Conservation (phyloP, 2,329 filamentous ascomycete species). For the Aspergillus viridinutans region DNA sequence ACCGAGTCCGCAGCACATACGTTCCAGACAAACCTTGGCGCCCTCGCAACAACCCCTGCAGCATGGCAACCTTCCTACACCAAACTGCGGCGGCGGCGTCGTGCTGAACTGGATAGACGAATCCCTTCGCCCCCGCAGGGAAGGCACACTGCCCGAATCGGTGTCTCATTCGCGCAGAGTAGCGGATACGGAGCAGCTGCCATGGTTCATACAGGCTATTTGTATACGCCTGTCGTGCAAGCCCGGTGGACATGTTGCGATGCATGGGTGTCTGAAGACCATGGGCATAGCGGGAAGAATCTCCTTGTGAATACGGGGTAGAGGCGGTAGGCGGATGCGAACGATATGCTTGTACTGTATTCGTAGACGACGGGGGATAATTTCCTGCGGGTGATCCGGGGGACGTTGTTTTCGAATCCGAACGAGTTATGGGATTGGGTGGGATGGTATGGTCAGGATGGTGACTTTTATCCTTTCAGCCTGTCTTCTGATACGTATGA, state of each 20-base stretch:
- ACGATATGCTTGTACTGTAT: constrained; percentile 10
- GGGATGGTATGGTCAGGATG: constrained; percentile 11
- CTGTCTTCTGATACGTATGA: neutral
- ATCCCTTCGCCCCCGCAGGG: constrained; percentile 5
- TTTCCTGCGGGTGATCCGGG: constrained; percentile 6
- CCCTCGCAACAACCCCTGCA: constrained; percentile 8
- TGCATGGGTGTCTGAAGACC: constrained; percentile 14
- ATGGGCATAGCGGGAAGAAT: constrained; percentile 5
- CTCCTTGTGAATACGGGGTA: constrained; percentile 16
- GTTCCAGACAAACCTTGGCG: constrained; percentile 9
- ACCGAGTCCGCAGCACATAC: constrained; percentile 11
- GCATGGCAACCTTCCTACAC: constrained; percentile 8
- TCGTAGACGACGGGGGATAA: constrained; percentile 8
- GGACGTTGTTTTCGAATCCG: constrained; percentile 6
- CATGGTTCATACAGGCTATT: constrained; percentile 13
- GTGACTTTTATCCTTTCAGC: neutral
- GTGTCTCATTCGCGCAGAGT: constrained; percentile 11
- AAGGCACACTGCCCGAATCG: constrained; percentile 4
- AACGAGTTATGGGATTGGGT: constrained; percentile 15
- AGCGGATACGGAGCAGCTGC: constrained; percentile 9
- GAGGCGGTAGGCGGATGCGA: constrained; percentile 12
- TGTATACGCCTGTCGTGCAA: constrained; percentile 13
- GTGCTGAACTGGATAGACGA: constrained; percentile 13
- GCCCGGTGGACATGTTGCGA: constrained; percentile 8
- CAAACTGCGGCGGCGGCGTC: constrained; percentile 14